Evolutionary conservation across 768 basidiomycete genomes (phyloP).

Genomic region (Mrakia gelida): DNA sequence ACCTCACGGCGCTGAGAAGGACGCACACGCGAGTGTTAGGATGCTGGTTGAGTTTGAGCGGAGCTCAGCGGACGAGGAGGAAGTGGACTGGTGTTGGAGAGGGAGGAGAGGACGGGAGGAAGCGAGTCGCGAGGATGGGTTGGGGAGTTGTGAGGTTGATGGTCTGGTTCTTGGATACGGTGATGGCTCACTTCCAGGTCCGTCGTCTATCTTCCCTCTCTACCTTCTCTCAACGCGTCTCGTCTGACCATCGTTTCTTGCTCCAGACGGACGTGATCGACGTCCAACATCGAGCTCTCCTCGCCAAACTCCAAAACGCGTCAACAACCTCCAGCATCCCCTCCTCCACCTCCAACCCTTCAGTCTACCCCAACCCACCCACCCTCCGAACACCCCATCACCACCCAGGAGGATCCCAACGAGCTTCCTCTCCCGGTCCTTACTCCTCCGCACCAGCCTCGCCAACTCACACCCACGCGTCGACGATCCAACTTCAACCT

Average conservation of each 20-base stretch:
- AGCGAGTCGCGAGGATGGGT: constrained; percentile 64
- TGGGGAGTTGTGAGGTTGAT: constrained; percentile 86
- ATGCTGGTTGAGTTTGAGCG: constrained; percentile 81
- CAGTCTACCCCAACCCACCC: neutral
- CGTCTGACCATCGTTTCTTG: neutral
- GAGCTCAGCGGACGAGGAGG: constrained; percentile 74
- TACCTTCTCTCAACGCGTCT: neutral
- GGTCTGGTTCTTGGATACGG: constrained; percentile 83
- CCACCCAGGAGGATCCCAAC: neutral
- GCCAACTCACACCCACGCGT: neutral
- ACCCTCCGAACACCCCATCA: neutral
- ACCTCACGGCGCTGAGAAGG: constrained; percentile 75
- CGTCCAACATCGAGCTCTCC: constrained; percentile 56
- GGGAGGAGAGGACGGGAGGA: constrained; percentile 60
- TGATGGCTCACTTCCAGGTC: constrained; percentile 67
- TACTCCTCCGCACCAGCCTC: constrained; percentile 1
- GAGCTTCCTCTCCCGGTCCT: neutral
- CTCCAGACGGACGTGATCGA: constrained; percentile 78
- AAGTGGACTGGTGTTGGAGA: constrained; percentile 84
- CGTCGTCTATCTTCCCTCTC: neutral
- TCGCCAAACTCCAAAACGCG: constrained; percentile 22
- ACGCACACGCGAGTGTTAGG: constrained; percentile 73
- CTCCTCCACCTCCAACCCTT: neutral
- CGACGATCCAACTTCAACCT: neutral
- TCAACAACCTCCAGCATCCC: neutral